phyloP scores from a whole-genome alignment of 805 yeast species.

The Pichia eremophila region DNA sequence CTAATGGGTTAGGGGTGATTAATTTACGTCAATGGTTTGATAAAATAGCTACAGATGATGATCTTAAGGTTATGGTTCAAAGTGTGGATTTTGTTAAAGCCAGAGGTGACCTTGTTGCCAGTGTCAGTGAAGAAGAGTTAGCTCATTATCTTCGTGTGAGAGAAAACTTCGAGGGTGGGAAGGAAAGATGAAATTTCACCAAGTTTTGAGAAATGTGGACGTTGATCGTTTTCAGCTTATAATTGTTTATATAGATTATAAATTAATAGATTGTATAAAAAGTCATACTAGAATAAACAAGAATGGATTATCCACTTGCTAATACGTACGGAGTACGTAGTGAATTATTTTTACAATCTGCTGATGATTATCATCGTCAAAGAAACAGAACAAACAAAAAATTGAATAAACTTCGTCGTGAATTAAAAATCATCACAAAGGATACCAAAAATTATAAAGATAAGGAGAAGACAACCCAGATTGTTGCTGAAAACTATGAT shows the following conservation, averaged over 20 bases:
- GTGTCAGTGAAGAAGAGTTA: conserved; percentile 82
- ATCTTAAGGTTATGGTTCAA: conserved; percentile 57
- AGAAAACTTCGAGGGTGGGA: conserved; percentile 69
- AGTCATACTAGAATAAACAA: not conserved
- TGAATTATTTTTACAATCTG: conserved; percentile 52
- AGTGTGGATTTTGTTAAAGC: conserved; percentile 75
- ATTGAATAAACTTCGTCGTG: conserved; percentile 56
- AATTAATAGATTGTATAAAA: no score
- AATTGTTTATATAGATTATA: no score
- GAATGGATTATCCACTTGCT: conserved; percentile 40
- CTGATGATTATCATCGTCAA: conserved; percentile 62
- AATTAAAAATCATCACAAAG: conserved; percentile 50
- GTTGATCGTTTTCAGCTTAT: not conserved
- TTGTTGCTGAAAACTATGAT: conserved; percentile 41
- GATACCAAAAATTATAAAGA: conserved; percentile 55
- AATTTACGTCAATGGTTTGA: conserved; percentile 89
- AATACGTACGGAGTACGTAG: conserved; percentile 47
- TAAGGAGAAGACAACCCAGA: conserved; percentile 37
- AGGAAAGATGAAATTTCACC: conserved; percentile 15
- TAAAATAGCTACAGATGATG: conserved; percentile 57
- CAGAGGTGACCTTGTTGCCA: conserved; percentile 59
- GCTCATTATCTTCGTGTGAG: conserved; percentile 74
- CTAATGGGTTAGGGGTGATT: conserved; percentile 32
- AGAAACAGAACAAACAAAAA: conserved; percentile 53
- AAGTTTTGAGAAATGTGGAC: not conserved